phyloP scores from a whole-genome alignment of 2,329 filamentous ascomycete species.

The Colletotrichum eremochloae region DNA sequence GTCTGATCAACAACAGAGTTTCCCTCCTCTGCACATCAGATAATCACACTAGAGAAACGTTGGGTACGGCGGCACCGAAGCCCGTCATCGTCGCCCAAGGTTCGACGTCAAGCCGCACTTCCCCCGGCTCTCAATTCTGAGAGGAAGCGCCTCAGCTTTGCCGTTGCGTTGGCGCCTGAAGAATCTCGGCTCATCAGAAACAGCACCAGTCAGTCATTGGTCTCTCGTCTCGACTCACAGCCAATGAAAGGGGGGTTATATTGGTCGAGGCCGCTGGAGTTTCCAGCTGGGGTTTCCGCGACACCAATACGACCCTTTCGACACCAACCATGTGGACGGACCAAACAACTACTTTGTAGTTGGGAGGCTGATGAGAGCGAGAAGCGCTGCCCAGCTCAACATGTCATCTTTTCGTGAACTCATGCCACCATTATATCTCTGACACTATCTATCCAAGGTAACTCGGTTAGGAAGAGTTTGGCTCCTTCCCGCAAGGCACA shows the following conservation, averaged over 20 bases:
- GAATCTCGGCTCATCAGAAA: neutral
- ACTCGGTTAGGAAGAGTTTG: conserved; percentile 9
- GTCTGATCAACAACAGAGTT: conserved; percentile 26
- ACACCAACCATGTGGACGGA: neutral
- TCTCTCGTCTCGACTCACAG: neutral
- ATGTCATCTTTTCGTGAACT: neutral
- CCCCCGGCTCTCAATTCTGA: neutral
- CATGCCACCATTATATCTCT: neutral
- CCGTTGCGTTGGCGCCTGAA: conserved; percentile 1
- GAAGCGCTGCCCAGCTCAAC: neutral
- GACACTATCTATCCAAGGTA: neutral
- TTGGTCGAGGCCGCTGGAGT: conserved; percentile 2
- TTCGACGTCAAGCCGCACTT: neutral
- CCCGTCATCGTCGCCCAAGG: conserved; percentile 1
- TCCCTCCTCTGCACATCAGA: neutral
- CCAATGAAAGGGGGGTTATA: neutral
- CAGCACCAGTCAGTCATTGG: neutral
- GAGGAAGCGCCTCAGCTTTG: conserved; percentile 1
- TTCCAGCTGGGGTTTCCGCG: conserved; percentile 4
- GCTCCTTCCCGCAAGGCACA: conserved; percentile 1
- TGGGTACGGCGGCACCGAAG: neutral
- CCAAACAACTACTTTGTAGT: neutral
- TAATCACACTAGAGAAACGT: neutral
- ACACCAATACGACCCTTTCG: neutral
- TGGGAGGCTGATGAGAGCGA: neutral